Evolutionary conservation across 768 basidiomycete genomes (phyloP), one percentile per base, ranked within the genome.

Genomic region (Tylopilus rubrobrunneus): DNA sequence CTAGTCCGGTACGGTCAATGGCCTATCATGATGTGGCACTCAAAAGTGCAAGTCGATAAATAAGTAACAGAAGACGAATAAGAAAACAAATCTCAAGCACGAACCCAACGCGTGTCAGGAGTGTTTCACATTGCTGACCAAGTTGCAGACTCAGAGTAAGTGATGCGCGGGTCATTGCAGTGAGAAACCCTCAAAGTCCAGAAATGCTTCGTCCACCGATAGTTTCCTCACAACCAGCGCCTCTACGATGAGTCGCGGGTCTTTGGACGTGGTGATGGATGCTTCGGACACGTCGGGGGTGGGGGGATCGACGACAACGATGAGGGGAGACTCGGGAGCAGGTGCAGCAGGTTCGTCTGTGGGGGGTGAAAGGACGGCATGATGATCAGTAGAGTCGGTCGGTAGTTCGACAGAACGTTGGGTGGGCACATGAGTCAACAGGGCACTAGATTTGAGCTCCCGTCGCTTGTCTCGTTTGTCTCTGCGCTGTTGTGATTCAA

Each of bases 171-270:
- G 15, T 69, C 29, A 68, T 25, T 58, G 51, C 14, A 69, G 27
- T 5, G 67, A 69, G 58, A 87, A 87, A 4, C 81, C 83, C 9
- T 78, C 81, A 65, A 92, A 89, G 64, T 91, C 88, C 51, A 91
- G 65, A 66, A 84, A 92, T 17, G 76, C 86, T 65, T 92, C 90
- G 52, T 87, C 86, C 2, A 85, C 62, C 17, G 85, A 83, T 71
- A 91, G 74, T 67, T 92, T 89, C 44, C 87, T 78, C 19, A 91
- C 83, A 2, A 93, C 84, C 29, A 92, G 75, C 2, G 82, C 90
- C 66, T 93, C 89, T 10, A 91, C 88, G 45, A 92, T 91, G 5
- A 86, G 72, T n/a, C 86, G 74, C 31, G 80, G 77, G 47, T 78
- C 76, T 17, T 60, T 49, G 19, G 44, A 31, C 15, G 44, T 9